Conservation (phyloP, 176 grass and related monocot species). For the Puccinellia tenuiflora region DNA sequence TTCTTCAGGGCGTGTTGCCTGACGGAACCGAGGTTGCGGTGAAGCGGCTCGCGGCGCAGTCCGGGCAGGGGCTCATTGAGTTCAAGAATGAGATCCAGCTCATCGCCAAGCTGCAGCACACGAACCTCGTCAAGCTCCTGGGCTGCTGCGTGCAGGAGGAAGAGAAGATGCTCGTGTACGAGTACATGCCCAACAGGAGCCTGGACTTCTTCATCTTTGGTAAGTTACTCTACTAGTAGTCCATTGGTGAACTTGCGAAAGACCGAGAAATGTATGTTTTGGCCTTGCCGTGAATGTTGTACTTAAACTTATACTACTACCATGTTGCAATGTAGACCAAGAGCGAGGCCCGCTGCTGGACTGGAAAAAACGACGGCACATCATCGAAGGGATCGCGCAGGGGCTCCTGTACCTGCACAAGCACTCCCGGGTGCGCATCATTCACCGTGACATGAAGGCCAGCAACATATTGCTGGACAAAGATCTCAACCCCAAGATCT, state of each 20-base stretch:
- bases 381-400: constrained; percentile 38
- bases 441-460: constrained; percentile 50
- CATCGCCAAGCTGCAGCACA: constrained; percentile 66
- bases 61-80: constrained; percentile 43
- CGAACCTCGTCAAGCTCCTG: constrained; percentile 50
- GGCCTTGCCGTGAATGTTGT: not conserved
- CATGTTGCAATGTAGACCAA: not conserved
- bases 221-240: not conserved
- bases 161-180: constrained; percentile 63
- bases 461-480: constrained; percentile 35
- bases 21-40: constrained; percentile 42
- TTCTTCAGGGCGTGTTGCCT: constrained; percentile 30
- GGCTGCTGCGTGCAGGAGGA: constrained; percentile 53
- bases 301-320: not conserved
- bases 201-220: constrained; percentile 57
- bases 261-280: not conserved
- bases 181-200: constrained; percentile 67
- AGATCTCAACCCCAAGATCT: constrained; percentile 47
- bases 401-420: constrained; percentile 51
- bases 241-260: not conserved
- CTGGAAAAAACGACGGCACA: constrained; percentile 29
- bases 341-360: not conserved
- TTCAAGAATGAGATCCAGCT: constrained; percentile 66
- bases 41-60: constrained; percentile 38
- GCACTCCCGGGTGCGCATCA: constrained; percentile 39